phyloP scores from a whole-genome alignment of 2,329 filamentous ascomycete genomes.

The Setomelanomma holmii region DNA sequence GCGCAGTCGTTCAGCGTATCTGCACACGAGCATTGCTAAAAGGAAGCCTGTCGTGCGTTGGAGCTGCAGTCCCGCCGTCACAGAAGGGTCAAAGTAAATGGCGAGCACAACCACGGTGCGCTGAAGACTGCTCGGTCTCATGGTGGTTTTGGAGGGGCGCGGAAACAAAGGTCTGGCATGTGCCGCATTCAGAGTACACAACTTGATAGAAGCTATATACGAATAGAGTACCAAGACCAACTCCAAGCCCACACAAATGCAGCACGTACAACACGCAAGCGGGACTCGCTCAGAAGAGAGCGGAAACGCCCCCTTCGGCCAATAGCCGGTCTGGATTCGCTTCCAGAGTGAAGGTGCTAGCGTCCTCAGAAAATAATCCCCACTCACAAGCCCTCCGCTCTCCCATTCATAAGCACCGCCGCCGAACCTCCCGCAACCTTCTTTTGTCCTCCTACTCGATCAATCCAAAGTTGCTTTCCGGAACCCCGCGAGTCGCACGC shows the following conservation, averaged over 20 bases:
- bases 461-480: conserved; percentile 39
- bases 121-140: conserved; percentile 19
- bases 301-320: conserved; percentile 30
- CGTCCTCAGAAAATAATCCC: conserved; percentile 45
- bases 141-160: conserved; percentile 18
- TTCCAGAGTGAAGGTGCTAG: conserved; percentile 41
- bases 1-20: conserved; percentile 26
- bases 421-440: conserved; percentile 27
- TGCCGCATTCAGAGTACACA: conserved; percentile 22
- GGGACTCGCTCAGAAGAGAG: conserved; percentile 26
- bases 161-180: conserved; percentile 27
- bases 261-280: conserved; percentile 23
- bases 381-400: conserved; percentile 34
- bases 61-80: conserved; percentile 7
- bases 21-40: conserved; percentile 29
- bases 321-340: conserved; percentile 29
- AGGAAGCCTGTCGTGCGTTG: conserved; percentile 8
- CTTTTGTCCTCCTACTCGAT: conserved; percentile 19
- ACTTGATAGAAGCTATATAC: conserved; percentile 13
- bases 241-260: conserved; percentile 24
- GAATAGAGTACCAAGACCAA: conserved; percentile 27
- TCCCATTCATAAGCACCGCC: conserved; percentile 47
- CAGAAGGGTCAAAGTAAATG: conserved; percentile 20
- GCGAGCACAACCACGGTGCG: conserved; percentile 1
- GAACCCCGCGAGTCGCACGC: conserved; percentile 34